Percentiles rank a stretch among this genome's conserved stretches.
Evolutionary conservation across 305 asterid species (phyloP).

Genomic region (Solanum hybrid): DNA sequence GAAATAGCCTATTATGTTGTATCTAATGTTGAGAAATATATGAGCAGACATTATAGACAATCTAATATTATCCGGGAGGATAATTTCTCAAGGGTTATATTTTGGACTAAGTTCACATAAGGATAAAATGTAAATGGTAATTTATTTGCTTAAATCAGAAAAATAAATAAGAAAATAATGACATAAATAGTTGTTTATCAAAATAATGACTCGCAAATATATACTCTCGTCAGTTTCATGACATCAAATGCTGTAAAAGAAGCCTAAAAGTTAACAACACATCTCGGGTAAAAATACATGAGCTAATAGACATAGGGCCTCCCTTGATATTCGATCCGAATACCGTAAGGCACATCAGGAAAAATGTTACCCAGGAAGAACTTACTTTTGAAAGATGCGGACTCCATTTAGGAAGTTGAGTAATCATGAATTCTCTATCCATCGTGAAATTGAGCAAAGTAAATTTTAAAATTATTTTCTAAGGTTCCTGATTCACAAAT

Average conservation of each 20-base stretch:
- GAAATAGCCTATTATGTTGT: not conserved
- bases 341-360: not conserved
- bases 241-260: not conserved
- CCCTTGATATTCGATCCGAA: not conserved
- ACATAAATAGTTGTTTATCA: not conserved
- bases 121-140: not conserved
- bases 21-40: not conserved
- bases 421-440: not conserved
- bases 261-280: not conserved
- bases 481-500: not conserved
- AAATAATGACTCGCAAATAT: not conserved
- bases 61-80: not conserved
- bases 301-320: not conserved
- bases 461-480: too few species aligned
- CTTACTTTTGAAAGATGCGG: not conserved
- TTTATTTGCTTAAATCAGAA: not conserved
- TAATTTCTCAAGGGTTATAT: not conserved
- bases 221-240: not conserved
- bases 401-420: not conserved
- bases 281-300: not conserved
- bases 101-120: too few species aligned
- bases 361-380: not conserved
- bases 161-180: not conserved
- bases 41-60: not conserved
- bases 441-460: not conserved